Base-by-base conservation (phyloP, 2,329 filamentous ascomycete genomes). In the Dactylellina parvicollis region DNA sequence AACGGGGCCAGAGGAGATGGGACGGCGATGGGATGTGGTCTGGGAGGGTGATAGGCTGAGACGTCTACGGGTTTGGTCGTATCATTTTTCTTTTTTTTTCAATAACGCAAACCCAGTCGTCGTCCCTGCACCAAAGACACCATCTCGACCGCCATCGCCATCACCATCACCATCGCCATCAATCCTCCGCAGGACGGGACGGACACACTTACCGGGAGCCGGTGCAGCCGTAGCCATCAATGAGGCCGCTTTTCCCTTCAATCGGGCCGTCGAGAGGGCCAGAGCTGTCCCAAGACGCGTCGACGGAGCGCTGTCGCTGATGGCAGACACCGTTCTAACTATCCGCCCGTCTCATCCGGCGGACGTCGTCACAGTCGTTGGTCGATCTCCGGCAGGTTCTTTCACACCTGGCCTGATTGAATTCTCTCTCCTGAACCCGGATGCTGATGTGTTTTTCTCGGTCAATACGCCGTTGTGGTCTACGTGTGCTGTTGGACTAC, bases 171-270 rank as follows among this genome's bases (percentile, higher is more conserved):
- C 44, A 5, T 12, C 30, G 12, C 44, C 44, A 4, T 8, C 36
- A 40, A 18, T 10, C 16, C n/a, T 7, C 7, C 4, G n/a, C 36
- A 22, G 40, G 12, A 44, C 16, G 40, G 4, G 40, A 20, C 12
- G n/a, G 16, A 4, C 4, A 5, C 34, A 73, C 69, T 73, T 73
- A 73, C 69, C 66, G 40, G 69, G 60, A 44, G 54, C 44, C 46
- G 69, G 42, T 46, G 69, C 40, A 50, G 69, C 54, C 60, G 69
- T 73, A 50, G 69, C 69, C 69, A 73, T 73, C 30, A 66, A 59
- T 47, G 46, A 57, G 18, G 46, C 40, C 47, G 44, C 67, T 30
- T 73, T 52, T 36, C 36, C 59, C 54, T 65, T 64, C 60, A 65
- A 46, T 50, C 59, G 34, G n/a, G 50, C 57, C 24, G 67, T 66